phyloP scores from a whole-genome alignment of 1,284 basidiomycete genomes.

The Ceratobasidium sp. region DNA sequence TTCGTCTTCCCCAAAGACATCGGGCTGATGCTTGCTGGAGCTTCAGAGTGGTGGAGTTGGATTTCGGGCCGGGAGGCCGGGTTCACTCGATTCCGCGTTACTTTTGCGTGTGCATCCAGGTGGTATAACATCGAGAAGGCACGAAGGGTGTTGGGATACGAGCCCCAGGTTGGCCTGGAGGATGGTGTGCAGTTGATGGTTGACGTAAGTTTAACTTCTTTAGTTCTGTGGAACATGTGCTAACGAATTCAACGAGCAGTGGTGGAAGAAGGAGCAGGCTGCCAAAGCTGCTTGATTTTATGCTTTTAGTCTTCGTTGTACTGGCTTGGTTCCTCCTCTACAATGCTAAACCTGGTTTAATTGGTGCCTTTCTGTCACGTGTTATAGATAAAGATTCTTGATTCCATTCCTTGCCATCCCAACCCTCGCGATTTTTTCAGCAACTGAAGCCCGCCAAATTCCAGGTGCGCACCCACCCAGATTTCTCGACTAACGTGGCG shows the following conservation, averaged over 20 bases:
- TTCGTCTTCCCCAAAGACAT: slow-evolving; percentile 72
- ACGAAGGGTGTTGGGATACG: slow-evolving; percentile 89
- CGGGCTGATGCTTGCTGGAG: slow-evolving; percentile 75
- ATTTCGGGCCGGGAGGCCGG: slow-evolving; percentile 78
- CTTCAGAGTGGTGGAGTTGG: slow-evolving; percentile 81
- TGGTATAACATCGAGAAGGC: slow-evolving; percentile 98
- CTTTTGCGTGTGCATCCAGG: slow-evolving; percentile 75
- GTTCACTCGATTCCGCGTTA: slow-evolving; percentile 90
- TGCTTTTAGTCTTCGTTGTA: slow-evolving; percentile 15
- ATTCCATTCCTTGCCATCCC: no score
- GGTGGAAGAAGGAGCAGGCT: slow-evolving; percentile 42
- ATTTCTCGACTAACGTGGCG: no score
- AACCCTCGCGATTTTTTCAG: no score
- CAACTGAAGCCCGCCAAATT: no score
- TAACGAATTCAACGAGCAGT: neutral
- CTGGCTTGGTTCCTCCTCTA: slow-evolving; percentile 11
- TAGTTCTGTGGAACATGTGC: neutral
- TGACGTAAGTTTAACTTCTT: slow-evolving; percentile 62
- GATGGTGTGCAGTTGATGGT: slow-evolving; percentile 87
- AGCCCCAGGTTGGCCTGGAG: slow-evolving; percentile 88
- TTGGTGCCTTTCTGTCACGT: slow-evolving; percentile 18
- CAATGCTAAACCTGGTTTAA: slow-evolving; percentile 31
- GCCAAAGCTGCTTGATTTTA: slow-evolving; percentile 16
- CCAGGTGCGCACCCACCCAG: no score
- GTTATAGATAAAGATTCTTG: neutral